These are phyloP conservation scores for Cryptosporidium ryanae DNA, from an alignment of 169 alveolate genomes.

Conservation along the genomic window DNA sequence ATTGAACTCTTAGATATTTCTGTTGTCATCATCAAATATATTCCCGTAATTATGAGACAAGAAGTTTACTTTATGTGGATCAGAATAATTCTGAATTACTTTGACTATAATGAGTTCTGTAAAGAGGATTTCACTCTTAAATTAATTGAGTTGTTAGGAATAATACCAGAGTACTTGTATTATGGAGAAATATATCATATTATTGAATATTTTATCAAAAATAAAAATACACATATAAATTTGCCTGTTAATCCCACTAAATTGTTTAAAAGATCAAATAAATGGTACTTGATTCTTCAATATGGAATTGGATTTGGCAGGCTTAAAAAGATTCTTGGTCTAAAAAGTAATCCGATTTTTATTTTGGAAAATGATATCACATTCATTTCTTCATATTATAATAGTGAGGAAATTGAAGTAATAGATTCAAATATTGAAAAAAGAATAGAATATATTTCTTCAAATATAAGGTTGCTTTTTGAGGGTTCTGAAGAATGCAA, in stretches of 20 bases:
- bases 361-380: slow-evolving; percentile 3
- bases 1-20: slow-evolving; percentile 36
- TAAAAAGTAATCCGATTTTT: not conserved
- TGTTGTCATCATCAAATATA: slow-evolving; percentile 24
- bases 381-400: slow-evolving; percentile 48
- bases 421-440: slow-evolving; percentile 1
- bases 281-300: slow-evolving; percentile 34
- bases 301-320: slow-evolving; percentile 67
- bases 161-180: slow-evolving; percentile 51
- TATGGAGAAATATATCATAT: not conserved
- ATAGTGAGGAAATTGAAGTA: slow-evolving; percentile 2
- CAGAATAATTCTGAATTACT: slow-evolving; percentile 6
- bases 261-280: not conserved
- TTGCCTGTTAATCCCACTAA: not conserved
- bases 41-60: slow-evolving; percentile 26
- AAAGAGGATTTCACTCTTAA: slow-evolving; percentile 1
- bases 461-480: slow-evolving; percentile 9
- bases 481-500: slow-evolving; percentile 1
- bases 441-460: not conserved
- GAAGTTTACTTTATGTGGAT: slow-evolving; percentile 14
- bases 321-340: slow-evolving; percentile 24
- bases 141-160: slow-evolving; percentile 35
- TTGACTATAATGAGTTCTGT: slow-evolving; percentile 7
- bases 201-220: not conserved
- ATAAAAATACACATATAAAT: not conserved